phyloP scores from a whole-genome alignment of 495 filamentous ascomycete genomes.

The Trichoderma gamsii region DNA sequence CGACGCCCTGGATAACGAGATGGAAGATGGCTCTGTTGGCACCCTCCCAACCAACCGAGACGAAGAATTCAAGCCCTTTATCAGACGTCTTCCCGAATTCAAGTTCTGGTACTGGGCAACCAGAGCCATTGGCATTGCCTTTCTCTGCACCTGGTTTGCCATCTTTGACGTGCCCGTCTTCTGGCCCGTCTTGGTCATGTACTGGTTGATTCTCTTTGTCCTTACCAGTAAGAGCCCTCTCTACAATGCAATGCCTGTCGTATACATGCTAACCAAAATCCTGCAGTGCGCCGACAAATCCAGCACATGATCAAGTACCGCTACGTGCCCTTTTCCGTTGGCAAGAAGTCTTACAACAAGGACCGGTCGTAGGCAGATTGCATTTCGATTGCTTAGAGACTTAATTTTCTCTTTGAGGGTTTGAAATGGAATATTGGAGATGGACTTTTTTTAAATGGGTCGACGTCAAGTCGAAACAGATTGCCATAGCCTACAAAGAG shows the following conservation, averaged over 20 bases:
- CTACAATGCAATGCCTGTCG: neutral
- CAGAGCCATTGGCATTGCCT: conserved; percentile 75
- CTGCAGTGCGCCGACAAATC: conserved; percentile 88
- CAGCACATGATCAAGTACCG: conserved; percentile 99
- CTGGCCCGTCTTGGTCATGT: conserved; percentile 96
- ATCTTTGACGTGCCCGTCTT: conserved; percentile 96
- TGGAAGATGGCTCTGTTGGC: conserved; percentile 81
- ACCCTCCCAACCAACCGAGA: conserved; percentile 87
- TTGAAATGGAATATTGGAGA: neutral
- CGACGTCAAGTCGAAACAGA: neutral
- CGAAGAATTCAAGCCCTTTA: conserved; percentile 96
- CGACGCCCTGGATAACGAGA: conserved; percentile 81
- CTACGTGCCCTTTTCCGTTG: conserved; percentile 92
- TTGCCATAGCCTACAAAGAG: neutral
- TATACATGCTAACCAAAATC: conserved; percentile 24
- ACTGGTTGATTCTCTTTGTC: conserved; percentile 94
- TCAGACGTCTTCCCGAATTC: conserved; percentile 92
- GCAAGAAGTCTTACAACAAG: conserved; percentile 76
- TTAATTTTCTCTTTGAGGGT: neutral
- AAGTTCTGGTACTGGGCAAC: conserved; percentile 99
- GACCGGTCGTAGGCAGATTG: conserved; percentile 35
- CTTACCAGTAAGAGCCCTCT: conserved; percentile 75
- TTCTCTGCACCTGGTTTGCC: conserved; percentile 84
- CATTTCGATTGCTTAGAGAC: neutral
- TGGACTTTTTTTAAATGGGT: conserved; percentile 1